Evolutionary conservation across 2,329 filamentous ascomycete genomes (phyloP).

Genomic region (Colletotrichum brevisporum): DNA sequence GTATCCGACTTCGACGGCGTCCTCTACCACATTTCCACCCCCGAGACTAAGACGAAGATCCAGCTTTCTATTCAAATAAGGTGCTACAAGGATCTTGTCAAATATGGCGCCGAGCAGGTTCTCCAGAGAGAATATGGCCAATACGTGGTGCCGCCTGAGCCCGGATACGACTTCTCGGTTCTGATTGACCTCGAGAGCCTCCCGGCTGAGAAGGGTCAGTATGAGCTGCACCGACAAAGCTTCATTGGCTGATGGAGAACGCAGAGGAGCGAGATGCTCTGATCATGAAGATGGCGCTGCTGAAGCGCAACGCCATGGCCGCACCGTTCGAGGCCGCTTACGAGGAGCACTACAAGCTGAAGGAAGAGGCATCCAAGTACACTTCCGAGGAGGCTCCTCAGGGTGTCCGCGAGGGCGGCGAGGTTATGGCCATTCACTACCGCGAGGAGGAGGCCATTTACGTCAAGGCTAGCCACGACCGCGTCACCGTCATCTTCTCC

Average conservation of each 20-base stretch:
- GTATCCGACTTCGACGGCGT: slow-evolving; percentile 99
- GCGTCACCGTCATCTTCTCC: slow-evolving; percentile 99
- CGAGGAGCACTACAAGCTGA: slow-evolving; percentile 88
- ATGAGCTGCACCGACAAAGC: neutral
- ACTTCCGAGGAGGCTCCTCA: slow-evolving; percentile 95
- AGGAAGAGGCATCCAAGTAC: slow-evolving; percentile 91
- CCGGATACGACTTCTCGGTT: slow-evolving; percentile 96
- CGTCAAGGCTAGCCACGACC: slow-evolving; percentile 96
- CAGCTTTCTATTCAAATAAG: slow-evolving; percentile 94
- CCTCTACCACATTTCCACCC: slow-evolving; percentile 98
- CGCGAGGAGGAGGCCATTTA: slow-evolving; percentile 99
- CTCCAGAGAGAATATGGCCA: slow-evolving; percentile 94
- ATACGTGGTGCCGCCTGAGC: slow-evolving; percentile 89
- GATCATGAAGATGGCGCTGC: slow-evolving; percentile 85
- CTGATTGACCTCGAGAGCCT: slow-evolving; percentile 89
- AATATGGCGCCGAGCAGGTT: slow-evolving; percentile 93
- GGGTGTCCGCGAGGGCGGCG: slow-evolving; percentile 88
- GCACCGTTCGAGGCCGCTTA: slow-evolving; percentile 98
- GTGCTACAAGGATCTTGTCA: slow-evolving; percentile 92
- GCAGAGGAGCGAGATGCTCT: slow-evolving; percentile 88
- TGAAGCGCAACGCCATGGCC: slow-evolving; percentile 99
- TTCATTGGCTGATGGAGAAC: slow-evolving; percentile 20
- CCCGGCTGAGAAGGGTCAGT: slow-evolving; percentile 80
- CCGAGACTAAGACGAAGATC: slow-evolving; percentile 93
- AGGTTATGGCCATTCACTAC: slow-evolving; percentile 97